Percentiles rank a stretch among this genome's conserved stretches.
Conservation (phyloP, 371 early-diverging fungal genomes). For the Neoconidiobolus thromboides region DNA sequence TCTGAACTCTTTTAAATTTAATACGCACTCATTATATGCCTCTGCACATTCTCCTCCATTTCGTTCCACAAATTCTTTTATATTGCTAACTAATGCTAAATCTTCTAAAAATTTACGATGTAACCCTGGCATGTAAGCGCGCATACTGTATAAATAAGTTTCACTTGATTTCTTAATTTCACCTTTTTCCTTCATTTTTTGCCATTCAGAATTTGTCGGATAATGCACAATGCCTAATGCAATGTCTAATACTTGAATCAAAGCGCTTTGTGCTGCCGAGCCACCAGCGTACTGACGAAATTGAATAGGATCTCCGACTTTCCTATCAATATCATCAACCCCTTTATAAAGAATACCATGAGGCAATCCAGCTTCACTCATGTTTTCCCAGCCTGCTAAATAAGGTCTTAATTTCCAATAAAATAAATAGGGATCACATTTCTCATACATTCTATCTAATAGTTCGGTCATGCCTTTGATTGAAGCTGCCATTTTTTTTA, state of each 20-base stretch:
- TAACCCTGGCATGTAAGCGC: constrained; percentile 75
- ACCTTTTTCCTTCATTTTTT: not conserved
- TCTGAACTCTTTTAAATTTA: constrained; percentile 64
- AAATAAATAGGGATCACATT: constrained; percentile 87
- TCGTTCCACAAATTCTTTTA: constrained; percentile 25
- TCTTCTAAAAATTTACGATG: constrained; percentile 75
- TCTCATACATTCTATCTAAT: constrained; percentile 76
- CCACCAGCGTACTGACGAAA: constrained; percentile 78
- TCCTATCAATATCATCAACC: constrained; percentile 37
- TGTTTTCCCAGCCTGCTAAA: constrained; percentile 85
- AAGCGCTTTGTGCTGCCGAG: constrained; percentile 84
- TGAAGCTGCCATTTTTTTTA: constrained; percentile 29
- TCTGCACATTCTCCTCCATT: constrained; percentile 16
- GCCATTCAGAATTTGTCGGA: constrained; percentile 35
- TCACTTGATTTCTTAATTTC: constrained; percentile 7
- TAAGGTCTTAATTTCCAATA: constrained; percentile 85
- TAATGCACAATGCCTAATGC: constrained; percentile 80
- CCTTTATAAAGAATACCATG: constrained; percentile 82
- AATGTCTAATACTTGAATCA: constrained; percentile 83
- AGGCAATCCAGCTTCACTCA: constrained; percentile 66
- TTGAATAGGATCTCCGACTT: constrained; percentile 19
- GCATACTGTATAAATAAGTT: constrained; percentile 62
- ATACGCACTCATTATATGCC: constrained; percentile 60
- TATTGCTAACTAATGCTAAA: constrained; percentile 36
- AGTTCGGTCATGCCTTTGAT: constrained; percentile 37